phyloP scores from a whole-genome alignment of 371 early-diverging fungal species.

The Lichtheimia ramosa region DNA sequence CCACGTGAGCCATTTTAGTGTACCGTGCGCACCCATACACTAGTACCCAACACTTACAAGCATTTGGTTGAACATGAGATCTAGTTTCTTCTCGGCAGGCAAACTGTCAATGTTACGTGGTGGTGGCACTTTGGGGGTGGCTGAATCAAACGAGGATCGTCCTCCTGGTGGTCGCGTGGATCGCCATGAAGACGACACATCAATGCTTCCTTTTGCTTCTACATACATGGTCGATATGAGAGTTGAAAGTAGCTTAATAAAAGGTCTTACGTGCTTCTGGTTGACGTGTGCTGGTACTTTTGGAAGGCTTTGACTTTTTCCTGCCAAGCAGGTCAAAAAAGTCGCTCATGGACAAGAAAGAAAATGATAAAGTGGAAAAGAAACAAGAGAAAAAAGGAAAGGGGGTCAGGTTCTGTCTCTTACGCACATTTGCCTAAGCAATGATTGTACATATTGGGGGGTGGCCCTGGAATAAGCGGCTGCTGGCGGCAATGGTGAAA shows the following conservation, averaged over 20 bases:
- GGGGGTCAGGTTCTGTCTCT: too few species aligned
- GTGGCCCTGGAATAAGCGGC: too few species aligned
- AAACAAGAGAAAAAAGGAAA: neutral
- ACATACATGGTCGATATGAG: neutral
- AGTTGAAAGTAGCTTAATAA: neutral
- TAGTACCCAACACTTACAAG: conserved; percentile 22
- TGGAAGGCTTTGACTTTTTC: conserved; percentile 16
- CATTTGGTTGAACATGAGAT: conserved; percentile 38
- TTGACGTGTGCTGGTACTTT: conserved; percentile 1
- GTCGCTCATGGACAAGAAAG: conserved; percentile 19
- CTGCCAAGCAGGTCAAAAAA: conserved; percentile 29
- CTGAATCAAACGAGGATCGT: conserved; percentile 1
- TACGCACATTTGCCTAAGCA: too few species aligned
- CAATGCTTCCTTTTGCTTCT: conserved; percentile 1
- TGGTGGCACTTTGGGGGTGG: neutral
- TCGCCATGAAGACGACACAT: conserved; percentile 11
- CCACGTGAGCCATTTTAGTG: neutral
- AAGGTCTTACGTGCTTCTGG: neutral
- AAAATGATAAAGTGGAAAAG: neutral
- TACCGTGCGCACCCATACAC: neutral
- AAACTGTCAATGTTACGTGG: conserved; percentile 14
- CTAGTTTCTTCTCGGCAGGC: conserved; percentile 31
- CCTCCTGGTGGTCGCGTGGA: conserved; percentile 3
- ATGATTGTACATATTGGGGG: too few species aligned
- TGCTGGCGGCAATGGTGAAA: too few species aligned